These are phyloP conservation scores for Leptomonas pyrrhocoris DNA, from an alignment of 208 protist species.

Conservation along the genomic window DNA sequence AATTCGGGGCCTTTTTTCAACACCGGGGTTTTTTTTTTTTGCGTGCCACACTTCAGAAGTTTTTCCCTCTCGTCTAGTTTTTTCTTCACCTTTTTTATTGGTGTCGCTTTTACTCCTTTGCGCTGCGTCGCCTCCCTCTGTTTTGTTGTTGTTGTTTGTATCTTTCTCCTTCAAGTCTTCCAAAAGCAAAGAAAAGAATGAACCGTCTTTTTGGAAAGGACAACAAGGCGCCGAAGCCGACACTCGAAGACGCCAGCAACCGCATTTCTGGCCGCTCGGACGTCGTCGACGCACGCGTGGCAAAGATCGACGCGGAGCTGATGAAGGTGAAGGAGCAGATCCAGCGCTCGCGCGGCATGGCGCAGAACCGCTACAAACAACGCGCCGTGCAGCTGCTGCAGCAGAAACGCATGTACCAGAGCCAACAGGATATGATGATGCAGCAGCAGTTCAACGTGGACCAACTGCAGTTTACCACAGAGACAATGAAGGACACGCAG, in stretches of 20 bases:
- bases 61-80: neutral
- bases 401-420: constrained; percentile 94
- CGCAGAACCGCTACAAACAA: constrained; percentile 91
- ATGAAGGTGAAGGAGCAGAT: constrained; percentile 86
- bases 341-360: constrained; percentile 61
- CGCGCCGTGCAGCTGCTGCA: constrained; percentile 89
- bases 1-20: too few relatives aligned
- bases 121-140: constrained; percentile 12
- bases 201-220: constrained; percentile 90
- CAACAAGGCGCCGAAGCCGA: constrained; percentile 73
- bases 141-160: neutral
- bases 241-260: constrained; percentile 84
- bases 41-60: neutral
- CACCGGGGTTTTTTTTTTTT: too few relatives aligned
- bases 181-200: constrained; percentile 46
- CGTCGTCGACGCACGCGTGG: constrained; percentile 77
- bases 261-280: constrained; percentile 74
- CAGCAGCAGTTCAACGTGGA: constrained; percentile 94
- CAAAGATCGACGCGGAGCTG: constrained; percentile 90
- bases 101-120: constrained; percentile 11
- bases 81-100: constrained; percentile 17
- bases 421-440: constrained; percentile 89
- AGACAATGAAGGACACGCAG: constrained; percentile 92
- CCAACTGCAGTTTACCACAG: constrained; percentile 91
- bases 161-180: constrained; percentile 13